A percentile compares a stretch with the other conserved stretches of the same genome.
Conservation (phyloP, 306 rosid species). For the Erythrophleum fordii region DNA sequence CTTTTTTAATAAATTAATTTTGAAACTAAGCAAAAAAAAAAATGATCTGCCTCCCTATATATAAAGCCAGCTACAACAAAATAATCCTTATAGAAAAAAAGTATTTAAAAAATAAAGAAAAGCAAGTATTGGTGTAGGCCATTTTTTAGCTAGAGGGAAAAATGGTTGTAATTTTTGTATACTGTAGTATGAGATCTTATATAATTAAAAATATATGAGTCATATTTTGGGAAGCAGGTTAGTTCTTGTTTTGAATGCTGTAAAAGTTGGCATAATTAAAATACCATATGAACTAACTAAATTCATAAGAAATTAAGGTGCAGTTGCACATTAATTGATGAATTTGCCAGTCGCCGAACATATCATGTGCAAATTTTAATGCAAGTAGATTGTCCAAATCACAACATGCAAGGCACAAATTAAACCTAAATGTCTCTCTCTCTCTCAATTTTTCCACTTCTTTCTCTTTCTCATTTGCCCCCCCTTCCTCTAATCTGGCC, state of each 20-base stretch:
- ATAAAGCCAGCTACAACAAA: not conserved
- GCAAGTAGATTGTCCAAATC: slow-evolving; percentile 33
- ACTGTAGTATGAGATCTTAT: not conserved
- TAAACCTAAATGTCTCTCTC: not conserved
- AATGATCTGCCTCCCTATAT: no score
- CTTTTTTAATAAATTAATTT: not conserved
- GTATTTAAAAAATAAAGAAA: not conserved
- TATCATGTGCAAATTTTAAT: slow-evolving; percentile 47
- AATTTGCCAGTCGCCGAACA: slow-evolving; percentile 27
- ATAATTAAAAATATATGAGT: not conserved
- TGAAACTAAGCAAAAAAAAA: no score
- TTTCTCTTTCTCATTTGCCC: no score
- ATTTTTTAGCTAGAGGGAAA: not conserved
- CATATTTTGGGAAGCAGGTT: not conserved
- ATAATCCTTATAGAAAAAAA: not conserved
- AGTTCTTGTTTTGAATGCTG: slow-evolving; percentile 21
- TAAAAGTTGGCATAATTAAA: slow-evolving; percentile 33
- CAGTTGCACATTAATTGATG: slow-evolving; percentile 2
- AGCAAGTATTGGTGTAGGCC: not conserved
- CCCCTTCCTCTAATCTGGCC: no score
- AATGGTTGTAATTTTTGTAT: not conserved
- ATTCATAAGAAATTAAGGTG: not conserved
- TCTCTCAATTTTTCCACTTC: no score
- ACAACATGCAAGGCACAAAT: not conserved
- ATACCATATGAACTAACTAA: not conserved